Base-by-base conservation (phyloP, 2,329 filamentous ascomycete genomes). In the Purpureocillium takamizusanense region DNA sequence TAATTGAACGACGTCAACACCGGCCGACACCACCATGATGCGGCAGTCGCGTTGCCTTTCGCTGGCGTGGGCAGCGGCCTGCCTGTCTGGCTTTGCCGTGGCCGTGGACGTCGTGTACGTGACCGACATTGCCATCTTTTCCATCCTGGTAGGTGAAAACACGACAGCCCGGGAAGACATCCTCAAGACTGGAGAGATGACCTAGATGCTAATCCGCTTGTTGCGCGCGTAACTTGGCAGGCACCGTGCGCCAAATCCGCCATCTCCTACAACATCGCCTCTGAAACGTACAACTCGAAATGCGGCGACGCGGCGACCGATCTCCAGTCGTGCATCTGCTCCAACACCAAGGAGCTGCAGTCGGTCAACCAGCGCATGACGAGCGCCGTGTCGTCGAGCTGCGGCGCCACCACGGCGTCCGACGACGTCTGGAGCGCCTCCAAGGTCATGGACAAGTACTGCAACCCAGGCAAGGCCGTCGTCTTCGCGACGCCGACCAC, bases 241-340 rank as follows among this genome's bases (percentile, higher is more conserved):
- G 71, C 70, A 30, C 68, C 69, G 17, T 76, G 72, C 49, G 72
- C 62, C 4, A 59, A 64, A 42, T 56, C 51, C 2, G 72, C 68
- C 9, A 41, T 76, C 30, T 63, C 59, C 2, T 61, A 64, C 42
- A 61, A 65, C 40, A 52, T 76, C 45, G 56, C 62, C 41, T 42
- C 47, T 28, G 59, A 67, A 45, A 73, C 71, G 1, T 50, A 56
- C 21, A 54, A 57, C 9, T 56, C 55, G 33, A 31, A 33, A 35
- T 75, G 71, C 44, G 63, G 63, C 12, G 55, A 64, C 18, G 64
- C 53, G 5, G 63, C 62, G 12, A 60, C 62, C 4, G 63, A 59
- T 4, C 53, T 76, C 8, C 70, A 74, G 44, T 65, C 62, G 8
- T 76, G 72, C 41, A 60, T 72, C n/a, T 76, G 72, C 55, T 66